phyloP scores from a whole-genome alignment of 164 flowering plant species.

The Magnolia changhungtana region DNA sequence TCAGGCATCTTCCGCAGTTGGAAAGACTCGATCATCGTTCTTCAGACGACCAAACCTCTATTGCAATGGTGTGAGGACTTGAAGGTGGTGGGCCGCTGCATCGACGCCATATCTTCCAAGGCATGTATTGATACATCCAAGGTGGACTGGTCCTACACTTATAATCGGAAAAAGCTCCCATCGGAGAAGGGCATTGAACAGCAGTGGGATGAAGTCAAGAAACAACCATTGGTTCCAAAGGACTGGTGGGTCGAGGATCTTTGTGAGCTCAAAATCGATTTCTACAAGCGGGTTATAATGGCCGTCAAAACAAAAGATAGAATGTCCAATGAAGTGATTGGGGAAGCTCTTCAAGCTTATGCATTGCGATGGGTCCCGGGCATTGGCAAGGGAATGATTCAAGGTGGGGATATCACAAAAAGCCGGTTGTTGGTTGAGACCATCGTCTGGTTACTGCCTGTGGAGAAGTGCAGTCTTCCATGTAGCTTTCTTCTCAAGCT shows the following conservation, averaged over 20 bases:
- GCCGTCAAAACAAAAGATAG: constrained; percentile 50
- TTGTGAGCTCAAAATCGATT: constrained; percentile 76
- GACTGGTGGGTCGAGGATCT: constrained; percentile 99
- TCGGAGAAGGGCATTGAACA: constrained; percentile 65
- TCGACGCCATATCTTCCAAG: constrained; percentile 69
- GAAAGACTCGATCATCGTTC: constrained; percentile 90
- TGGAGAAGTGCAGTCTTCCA: constrained; percentile 62
- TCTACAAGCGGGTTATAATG: constrained; percentile 56
- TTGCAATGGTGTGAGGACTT: constrained; percentile 68
- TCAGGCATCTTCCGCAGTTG: constrained; percentile 82
- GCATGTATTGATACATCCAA: constrained; percentile 62
- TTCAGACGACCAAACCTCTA: constrained; percentile 61
- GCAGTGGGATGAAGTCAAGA: constrained; percentile 49
- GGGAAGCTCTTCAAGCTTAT: constrained; percentile 84
- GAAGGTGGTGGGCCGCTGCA: constrained; percentile 59
- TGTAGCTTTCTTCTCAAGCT: constrained; percentile 74
- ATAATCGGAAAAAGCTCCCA: constrained; percentile 62
- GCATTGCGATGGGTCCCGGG: constrained; percentile 66
- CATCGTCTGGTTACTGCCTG: constrained; percentile 67
- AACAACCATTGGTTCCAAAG: constrained; percentile 50
- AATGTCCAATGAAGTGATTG: constrained; percentile 53
- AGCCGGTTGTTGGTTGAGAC: constrained; percentile 48
- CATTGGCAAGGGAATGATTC: constrained; percentile 46
- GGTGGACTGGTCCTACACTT: constrained; percentile 93
- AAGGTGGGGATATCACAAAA: constrained; percentile 38